A percentile compares a stretch with the other conserved stretches of the same genome.
Conservation (phyloP, 1,284 basidiomycete genomes). For the Grifola frondosa region DNA sequence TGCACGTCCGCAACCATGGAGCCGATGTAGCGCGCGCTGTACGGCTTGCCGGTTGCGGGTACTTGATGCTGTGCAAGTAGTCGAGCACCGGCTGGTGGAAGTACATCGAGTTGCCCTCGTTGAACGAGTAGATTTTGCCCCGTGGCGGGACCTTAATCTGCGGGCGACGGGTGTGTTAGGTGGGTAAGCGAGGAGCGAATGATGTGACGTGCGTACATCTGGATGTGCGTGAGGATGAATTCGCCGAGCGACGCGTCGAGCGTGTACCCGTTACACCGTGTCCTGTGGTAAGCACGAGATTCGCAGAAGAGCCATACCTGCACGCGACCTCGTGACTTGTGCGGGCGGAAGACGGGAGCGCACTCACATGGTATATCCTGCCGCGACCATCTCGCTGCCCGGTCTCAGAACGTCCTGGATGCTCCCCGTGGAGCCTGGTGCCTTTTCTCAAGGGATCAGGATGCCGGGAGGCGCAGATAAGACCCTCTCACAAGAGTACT, state of each 20-base stretch:
- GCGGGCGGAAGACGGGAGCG: constrained; percentile 6
- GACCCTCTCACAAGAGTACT: constrained; percentile 27
- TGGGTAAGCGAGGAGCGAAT: constrained; percentile 1
- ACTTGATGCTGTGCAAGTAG: constrained; percentile 97
- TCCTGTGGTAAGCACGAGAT: constrained; percentile 94
- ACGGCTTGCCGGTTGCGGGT: constrained; percentile 76
- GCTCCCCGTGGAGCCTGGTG: constrained; percentile 73
- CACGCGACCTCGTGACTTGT: constrained; percentile 9
- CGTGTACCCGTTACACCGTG: constrained; percentile 98
- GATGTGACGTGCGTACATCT: constrained; percentile 57
- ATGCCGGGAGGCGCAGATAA: neutral
- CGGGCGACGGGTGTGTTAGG: constrained; percentile 4
- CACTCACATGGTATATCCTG: constrained; percentile 90
- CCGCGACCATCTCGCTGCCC: constrained; percentile 97
- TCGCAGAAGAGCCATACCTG: constrained; percentile 98
- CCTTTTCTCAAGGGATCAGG: constrained; percentile 40
- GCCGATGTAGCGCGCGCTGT: constrained; percentile 95
- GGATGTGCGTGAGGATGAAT: constrained; percentile 99
- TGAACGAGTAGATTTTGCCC: constrained; percentile 99
- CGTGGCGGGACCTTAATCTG: constrained; percentile 91
- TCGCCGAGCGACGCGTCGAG: constrained; percentile 95
- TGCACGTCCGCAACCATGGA: constrained; percentile 99
- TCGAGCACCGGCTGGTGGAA: constrained; percentile 85
- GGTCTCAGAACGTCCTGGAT: constrained; percentile 90
- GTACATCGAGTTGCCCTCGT: constrained; percentile 96